phyloP scores from a whole-genome alignment of 163 green algal genomes.

The Scenedesmus sp. region DNA sequence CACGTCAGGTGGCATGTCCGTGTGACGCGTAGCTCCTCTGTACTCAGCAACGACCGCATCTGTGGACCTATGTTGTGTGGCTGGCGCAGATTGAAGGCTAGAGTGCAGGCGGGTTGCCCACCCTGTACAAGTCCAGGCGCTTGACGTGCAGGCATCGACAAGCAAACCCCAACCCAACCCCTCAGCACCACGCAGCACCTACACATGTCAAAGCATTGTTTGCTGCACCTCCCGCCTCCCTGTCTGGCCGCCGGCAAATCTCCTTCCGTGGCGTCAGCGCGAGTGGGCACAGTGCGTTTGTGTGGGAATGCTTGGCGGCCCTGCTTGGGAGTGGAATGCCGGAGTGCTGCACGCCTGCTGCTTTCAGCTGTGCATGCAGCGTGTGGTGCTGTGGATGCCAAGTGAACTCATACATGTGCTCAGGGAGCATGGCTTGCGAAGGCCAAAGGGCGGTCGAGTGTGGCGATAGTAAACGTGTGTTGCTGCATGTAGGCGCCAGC shows the following conservation, averaged over 20 bases:
- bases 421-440: neutral
- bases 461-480: neutral
- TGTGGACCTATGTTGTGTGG: neutral
- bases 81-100: neutral
- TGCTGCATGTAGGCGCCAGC: neutral
- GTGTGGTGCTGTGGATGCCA: neutral
- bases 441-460: neutral
- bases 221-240: neutral
- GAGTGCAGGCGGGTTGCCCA: neutral
- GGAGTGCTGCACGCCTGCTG: no score
- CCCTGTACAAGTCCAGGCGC: neutral
- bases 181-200: neutral
- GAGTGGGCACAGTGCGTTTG: neutral
- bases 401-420: neutral
- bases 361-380: no score
- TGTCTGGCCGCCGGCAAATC: neutral
- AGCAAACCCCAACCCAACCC: neutral
- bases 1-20: no score
- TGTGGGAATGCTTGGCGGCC: no score
- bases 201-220: neutral
- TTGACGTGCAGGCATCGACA: neutral
- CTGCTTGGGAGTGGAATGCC: no score
- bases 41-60: neutral
- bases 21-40: neutral
- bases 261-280: neutral